Evolutionary conservation across 805 yeast genomes (phyloP), one percentile per base, ranked within the genome.

Genomic region (Saccharomycopsis schoenii): DNA sequence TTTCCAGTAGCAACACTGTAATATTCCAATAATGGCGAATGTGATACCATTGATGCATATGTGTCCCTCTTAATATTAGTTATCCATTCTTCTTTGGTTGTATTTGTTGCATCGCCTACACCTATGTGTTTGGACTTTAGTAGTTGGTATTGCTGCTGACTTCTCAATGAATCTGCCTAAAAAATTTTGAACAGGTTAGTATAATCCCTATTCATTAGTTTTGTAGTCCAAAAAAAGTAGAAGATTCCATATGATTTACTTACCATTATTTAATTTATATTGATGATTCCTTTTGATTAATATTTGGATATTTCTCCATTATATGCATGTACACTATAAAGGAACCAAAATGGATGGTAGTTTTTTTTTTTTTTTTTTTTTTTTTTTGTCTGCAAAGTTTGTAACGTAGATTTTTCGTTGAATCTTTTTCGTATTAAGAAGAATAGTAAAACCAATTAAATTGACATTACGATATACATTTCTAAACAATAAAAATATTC

Each of bases 101-200:
- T 76, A 0, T 96, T 90, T 59, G 83, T 84, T 10, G 91, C 78
- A 68, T 83, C 79, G 0, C 97, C 97, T 0, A 92, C 71, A 1
- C 96, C 96, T 24, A 86, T 75, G 68, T 87, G 83, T 67, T 85
- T 83, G 52, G 82, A 68, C 67, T 83, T 84, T 58, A 83, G 74
- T 39, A 76, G 79, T 56, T 81, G 83, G 68, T 77, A 84, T 56
- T 76, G 75, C 67, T 81, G 86, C 63, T 77, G 77, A 52, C 84
- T 88, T 64, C 86, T 75, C 24, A 82, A 75, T 71, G 82, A 83
- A 66, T 86, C 91, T 4, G 89, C 85, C 90, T 80, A 54, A 12
- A 41, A 37, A 37, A 15, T 55, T 37, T 4, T 25, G 25, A 34
- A 34, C 1, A 21, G 29, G 52, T 47, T 47, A 47, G 52, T 21